These are phyloP conservation scores for Xylaria bambusicola DNA, from an alignment of 495 filamentous ascomycete genomes.

Conservation along the genomic window DNA sequence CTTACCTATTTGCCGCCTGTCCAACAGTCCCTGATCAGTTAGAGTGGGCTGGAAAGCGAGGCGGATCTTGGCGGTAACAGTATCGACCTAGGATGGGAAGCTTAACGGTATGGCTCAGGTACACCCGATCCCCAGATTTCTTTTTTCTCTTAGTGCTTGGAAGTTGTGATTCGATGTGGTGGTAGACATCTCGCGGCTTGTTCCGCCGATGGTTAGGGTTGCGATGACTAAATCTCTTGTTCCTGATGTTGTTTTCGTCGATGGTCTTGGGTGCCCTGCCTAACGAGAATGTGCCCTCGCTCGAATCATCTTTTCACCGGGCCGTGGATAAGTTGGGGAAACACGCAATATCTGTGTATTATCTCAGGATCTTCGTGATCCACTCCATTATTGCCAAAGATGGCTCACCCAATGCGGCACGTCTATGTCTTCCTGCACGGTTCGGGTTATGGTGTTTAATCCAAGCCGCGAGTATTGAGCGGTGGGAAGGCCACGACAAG, in stretches of 20 bases:
- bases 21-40: not conserved
- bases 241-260: constrained; percentile 10
- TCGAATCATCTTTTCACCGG: constrained; percentile 1
- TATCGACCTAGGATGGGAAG: constrained; percentile 17
- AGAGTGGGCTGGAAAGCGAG: constrained; percentile 16
- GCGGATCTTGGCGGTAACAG: constrained; percentile 24
- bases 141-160: not conserved
- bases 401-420: not conserved
- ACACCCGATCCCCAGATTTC: constrained; percentile 4
- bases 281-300: constrained; percentile 19
- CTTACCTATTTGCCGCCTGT: constrained; percentile 3
- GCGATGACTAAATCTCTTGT: constrained; percentile 27
- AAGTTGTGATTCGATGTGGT: constrained; percentile 2
- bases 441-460: not conserved
- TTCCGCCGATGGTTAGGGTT: constrained; percentile 27
- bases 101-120: not conserved
- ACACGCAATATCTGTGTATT: constrained; percentile 11
- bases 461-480: not conserved
- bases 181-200: constrained; percentile 13
- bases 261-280: constrained; percentile 18
- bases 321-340: constrained; percentile 15
- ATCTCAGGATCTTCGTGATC: constrained; percentile 7
- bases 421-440: constrained; percentile 5
- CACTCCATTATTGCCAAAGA: not conserved
- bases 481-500: not conserved